Evolutionary conservation across 176 grass and related monocot genomes (phyloP), one percentile per base, ranked within the genome.

Genomic region (Avena sativa): DNA sequence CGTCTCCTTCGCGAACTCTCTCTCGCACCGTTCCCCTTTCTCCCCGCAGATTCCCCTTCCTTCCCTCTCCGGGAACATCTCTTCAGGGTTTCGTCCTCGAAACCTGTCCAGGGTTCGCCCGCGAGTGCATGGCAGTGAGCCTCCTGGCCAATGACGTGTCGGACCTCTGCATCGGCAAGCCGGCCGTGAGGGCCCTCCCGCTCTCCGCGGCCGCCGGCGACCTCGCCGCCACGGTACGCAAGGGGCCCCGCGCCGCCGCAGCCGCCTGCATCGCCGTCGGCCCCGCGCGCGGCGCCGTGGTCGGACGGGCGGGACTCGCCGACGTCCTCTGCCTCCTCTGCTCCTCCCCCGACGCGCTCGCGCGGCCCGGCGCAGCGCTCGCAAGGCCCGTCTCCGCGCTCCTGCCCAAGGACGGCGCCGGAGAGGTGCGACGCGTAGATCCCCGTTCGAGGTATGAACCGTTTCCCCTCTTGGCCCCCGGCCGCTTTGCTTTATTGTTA

Each of bases 151-250:
- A 94, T 94, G 92, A 93, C 63, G 90, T 94, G 87, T 93, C 95
- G 52, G 95, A 97, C 83, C 92, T 97, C 89, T 97, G 95, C 95
- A 97, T 97, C 86, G 95, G 95, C 85, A 95, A 97, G 90, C 95
- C 95, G 84, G 84, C 92, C 74, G 86, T 95, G 85, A 97, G 92
- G 80, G 88, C 80, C 57, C 87, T 95, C 79, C 92, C 91, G 85
- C 79, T 81, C 75, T 89, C 95, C 48, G 92, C 95, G 65, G 75
- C 95, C 55, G 89, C 90, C 89, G 82, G 85, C 30, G 95, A 94
- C 36, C 87, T 92, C 23, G 84, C 93, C 77, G 57, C 81, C n/a
- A 82, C 87, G 26, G 90, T 97, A 26, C 73, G 81, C 79, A 92
- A 87, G 87, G 79, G 76, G 26, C 64, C 90, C 7, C 90, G 84